Conservation (phyloP, 805 yeast genomes). For the Kuraishia borneana region DNA sequence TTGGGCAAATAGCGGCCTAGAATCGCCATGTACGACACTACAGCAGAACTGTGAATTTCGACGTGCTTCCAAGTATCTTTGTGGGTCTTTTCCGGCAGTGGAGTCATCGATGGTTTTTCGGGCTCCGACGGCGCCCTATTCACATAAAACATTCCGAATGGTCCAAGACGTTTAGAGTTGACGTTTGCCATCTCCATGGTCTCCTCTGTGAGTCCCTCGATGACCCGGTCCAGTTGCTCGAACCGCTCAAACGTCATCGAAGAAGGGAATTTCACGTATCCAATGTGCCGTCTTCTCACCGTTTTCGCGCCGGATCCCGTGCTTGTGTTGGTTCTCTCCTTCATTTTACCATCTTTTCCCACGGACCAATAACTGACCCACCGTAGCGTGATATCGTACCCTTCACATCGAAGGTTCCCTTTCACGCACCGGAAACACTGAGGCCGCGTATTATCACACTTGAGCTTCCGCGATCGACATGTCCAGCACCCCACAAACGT, state of each 20-base stretch:
- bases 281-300: conserved; percentile 33
- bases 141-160: not conserved
- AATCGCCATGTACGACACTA: no score
- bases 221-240: conserved; percentile 26
- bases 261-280: conserved; percentile 23
- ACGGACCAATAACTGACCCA: conserved; percentile 47
- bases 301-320: conserved; percentile 5
- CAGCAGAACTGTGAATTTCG: no score
- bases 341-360: not conserved
- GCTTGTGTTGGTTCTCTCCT: not conserved
- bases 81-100: no score
- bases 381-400: conserved; percentile 69
- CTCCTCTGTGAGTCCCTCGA: conserved; percentile 24
- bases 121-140: no score
- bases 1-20: no score
- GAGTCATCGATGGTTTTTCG: no score
- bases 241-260: conserved; percentile 15
- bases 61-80: no score
- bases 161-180: not conserved
- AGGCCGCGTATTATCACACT: conserved; percentile 70
- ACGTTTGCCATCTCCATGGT: conserved; percentile 1
- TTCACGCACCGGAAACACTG: conserved; percentile 60
- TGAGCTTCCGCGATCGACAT: conserved; percentile 68
- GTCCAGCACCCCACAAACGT: conserved; percentile 79
- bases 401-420: conserved; percentile 63